Evolutionary conservation across 2,329 filamentous ascomycete species (phyloP), one percentile per base, ranked within the genome.

Genomic region (Thermomyces lanuginosus): DNA sequence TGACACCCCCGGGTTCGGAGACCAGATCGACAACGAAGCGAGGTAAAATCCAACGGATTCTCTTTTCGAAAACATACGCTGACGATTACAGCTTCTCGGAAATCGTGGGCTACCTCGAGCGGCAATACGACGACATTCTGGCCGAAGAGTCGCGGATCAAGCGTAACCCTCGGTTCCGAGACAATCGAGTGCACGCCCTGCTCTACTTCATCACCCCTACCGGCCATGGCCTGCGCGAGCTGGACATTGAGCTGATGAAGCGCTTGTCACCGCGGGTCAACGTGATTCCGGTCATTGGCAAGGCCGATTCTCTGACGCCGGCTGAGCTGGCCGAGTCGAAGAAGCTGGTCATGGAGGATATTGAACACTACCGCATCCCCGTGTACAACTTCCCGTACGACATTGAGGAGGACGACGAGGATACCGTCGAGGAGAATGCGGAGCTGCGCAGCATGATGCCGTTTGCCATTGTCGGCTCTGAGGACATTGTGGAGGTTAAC

Each of bases 311-410:
- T 12, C 76, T 98, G 37, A 98, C 89, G 30, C 89, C 89, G 20
- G 77, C 81, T 41, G 89, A 98, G 64, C 69, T 98, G 38, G 89
- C 89, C 41, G 89, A 98, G 61, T 95, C 86, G 42, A 98, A 98
- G 74, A 98, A 95, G 69, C 72, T 98, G 36, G 84, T 98, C 50
- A 98, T 98, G 89, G 89, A 98, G 66, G 89, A 98, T 54, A 98
- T 98, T 44, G 89, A 98, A 63, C 89, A 98, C 61, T 98, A 98
- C 66, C 79, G 89, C 52, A 98, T 98, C 44, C 89, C 89, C 24
- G 86, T 98, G 40, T 98, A 98, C 72, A 98, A 98, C 71, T 98
- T 98, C 68, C 89, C 89, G 26, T 98, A 98, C 64, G 89, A 98
- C 45, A 92, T 98, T 35, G 89, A 98, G 60, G 89, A 98, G 65